Evolutionary conservation across 345 rosid species (phyloP).

Genomic region (Cardamine occulta): DNA sequence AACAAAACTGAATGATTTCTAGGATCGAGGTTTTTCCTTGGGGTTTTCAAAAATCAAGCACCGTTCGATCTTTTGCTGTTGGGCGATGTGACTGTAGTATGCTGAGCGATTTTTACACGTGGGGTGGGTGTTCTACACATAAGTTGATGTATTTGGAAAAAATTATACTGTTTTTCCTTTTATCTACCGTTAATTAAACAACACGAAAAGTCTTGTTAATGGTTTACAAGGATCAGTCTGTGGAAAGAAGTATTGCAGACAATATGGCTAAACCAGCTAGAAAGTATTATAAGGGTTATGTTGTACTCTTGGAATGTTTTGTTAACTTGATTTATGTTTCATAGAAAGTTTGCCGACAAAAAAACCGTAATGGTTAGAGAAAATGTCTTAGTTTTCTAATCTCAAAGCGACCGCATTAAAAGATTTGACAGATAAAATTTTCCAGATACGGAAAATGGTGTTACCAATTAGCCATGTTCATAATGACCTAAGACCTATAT

Average conservation of each 20-base stretch:
- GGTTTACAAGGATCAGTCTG: not conserved
- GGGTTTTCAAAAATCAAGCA: slow-evolving; percentile 14
- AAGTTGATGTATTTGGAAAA: not conserved
- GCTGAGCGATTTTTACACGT: slow-evolving; percentile 24
- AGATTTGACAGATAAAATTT: slow-evolving; percentile 1
- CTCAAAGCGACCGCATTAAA: not conserved
- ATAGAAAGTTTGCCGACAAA: too few species aligned
- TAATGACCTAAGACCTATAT: too few species aligned
- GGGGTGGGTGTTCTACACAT: slow-evolving; percentile 16
- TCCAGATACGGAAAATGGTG: not conserved
- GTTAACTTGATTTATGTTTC: too few species aligned
- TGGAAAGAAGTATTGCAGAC: too few species aligned
- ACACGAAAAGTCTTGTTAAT: not conserved
- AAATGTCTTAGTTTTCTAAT: not conserved
- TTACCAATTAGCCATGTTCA: not conserved
- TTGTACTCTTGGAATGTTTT: too few species aligned
- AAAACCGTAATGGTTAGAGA: not conserved
- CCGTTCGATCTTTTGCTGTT: slow-evolving; percentile 35
- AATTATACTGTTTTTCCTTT: not conserved
- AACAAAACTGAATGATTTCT: not conserved
- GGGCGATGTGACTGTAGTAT: slow-evolving; percentile 29
- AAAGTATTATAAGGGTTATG: too few species aligned
- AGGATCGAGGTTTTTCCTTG: slow-evolving; percentile 30
- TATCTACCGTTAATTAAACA: too few species aligned
- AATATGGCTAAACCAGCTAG: too few species aligned